phyloP scores from a whole-genome alignment of 352 stramenopile species.

The Globisporangium cederbergense region DNA sequence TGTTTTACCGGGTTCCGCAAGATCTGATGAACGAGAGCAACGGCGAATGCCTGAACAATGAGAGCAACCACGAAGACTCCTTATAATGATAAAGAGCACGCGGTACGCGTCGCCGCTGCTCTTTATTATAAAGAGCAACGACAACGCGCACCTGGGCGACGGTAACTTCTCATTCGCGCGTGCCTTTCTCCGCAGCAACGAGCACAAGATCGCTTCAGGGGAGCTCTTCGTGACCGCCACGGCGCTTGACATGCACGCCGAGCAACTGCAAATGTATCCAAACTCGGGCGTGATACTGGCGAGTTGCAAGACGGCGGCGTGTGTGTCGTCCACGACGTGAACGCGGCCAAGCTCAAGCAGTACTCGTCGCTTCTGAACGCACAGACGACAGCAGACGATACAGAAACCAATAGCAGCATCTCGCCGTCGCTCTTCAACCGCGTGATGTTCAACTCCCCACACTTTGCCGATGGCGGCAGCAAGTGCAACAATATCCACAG shows the following conservation, averaged over 20 bases:
- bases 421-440: conserved; percentile 38
- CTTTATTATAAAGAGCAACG: conserved; percentile 6
- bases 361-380: conserved; percentile 23
- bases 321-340: conserved; percentile 60
- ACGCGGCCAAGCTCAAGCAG: conserved; percentile 60
- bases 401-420: not conserved
- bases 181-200: conserved; percentile 60
- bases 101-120: no score
- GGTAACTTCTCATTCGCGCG: conserved; percentile 84
- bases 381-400: not conserved
- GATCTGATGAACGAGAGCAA: no score
- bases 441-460: conserved; percentile 87
- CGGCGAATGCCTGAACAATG: no score
- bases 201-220: conserved; percentile 12
- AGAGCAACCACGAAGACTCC: no score
- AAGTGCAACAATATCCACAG: conserved; percentile 83
- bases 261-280: conserved; percentile 78
- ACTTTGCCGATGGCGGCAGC: conserved; percentile 69
- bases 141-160: conserved; percentile 39
- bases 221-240: conserved; percentile 44
- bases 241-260: conserved; percentile 57
- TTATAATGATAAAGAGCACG: no score
- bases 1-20: no score
- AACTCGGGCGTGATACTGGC: conserved; percentile 44
- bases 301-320: conserved; percentile 51